phyloP scores from a whole-genome alignment of 169 alveolate species.

The Cystoisospora suis region DNA sequence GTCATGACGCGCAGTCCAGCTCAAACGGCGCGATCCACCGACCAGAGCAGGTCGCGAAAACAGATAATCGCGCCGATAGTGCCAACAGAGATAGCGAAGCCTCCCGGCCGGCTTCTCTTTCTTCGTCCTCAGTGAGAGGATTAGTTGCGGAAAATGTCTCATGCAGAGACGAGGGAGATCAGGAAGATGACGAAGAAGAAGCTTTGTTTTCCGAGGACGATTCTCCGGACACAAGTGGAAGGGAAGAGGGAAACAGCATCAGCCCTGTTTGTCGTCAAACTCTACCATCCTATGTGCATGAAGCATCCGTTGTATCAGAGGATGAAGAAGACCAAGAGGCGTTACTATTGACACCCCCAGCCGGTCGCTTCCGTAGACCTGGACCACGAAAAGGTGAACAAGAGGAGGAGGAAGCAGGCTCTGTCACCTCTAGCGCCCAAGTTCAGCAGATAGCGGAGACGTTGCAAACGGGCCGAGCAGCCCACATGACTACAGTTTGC shows the following conservation, averaged over 20 bases:
- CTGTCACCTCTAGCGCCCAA: too few species aligned
- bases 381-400: not conserved
- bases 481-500: not conserved
- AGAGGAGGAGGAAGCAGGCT: constrained; percentile 16
- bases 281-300: not conserved
- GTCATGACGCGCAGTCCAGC: too few species aligned
- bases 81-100: too few species aligned
- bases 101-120: too few species aligned
- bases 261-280: not conserved
- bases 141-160: too few species aligned
- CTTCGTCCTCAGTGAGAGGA: too few species aligned
- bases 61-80: too few species aligned
- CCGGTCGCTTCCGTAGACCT: not conserved
- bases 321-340: constrained; percentile 10
- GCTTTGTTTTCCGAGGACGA: not conserved
- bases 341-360: not conserved
- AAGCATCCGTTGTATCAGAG: not conserved
- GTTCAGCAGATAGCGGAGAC: constrained; percentile 6
- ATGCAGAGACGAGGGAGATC: not conserved
- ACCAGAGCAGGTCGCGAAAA: too few species aligned
- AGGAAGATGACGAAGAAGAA: constrained; percentile 13
- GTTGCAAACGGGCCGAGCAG: not conserved
- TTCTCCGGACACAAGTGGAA: not conserved
- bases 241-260: not conserved
- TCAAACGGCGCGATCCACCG: too few species aligned